These are phyloP conservation scores for Protomyces lactucae-debilis DNA, from an alignment of 1,139 yeast genomes.

Conservation along the genomic window DNA sequence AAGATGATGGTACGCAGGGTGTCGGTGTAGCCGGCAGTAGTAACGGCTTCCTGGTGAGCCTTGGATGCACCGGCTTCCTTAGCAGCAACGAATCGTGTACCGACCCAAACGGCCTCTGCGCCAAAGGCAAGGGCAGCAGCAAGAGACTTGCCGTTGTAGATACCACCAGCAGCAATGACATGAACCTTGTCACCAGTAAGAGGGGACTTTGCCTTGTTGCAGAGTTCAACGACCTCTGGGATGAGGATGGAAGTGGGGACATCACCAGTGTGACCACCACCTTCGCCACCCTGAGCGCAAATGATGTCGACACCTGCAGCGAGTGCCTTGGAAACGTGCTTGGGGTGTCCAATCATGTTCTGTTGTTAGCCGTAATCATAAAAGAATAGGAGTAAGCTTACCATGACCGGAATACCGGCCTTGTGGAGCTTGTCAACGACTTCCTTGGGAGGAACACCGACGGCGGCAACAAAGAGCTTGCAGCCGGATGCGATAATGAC, in stretches of 20 bases:
- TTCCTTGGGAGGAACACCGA: conserved; percentile 44
- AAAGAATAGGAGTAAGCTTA: neutral
- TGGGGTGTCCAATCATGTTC: conserved; percentile 48
- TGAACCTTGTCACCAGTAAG: conserved; percentile 37
- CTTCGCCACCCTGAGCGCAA: conserved; percentile 48
- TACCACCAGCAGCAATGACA: conserved; percentile 49
- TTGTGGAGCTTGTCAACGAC: conserved; percentile 46
- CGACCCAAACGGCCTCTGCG: conserved; percentile 48
- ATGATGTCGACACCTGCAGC: conserved; percentile 44
- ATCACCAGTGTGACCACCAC: conserved; percentile 48
- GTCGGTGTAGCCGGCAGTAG: conserved; percentile 34
- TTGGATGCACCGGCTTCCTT: conserved; percentile 36
- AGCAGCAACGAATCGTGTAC: conserved; percentile 37
- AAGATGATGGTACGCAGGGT: conserved; percentile 35
- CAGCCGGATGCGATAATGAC: conserved; percentile 35
- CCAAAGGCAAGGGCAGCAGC: conserved; percentile 42
- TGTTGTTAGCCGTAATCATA: conserved; percentile 28
- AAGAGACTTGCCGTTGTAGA: conserved; percentile 40
- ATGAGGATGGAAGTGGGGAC: conserved; percentile 34
- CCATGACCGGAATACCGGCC: conserved; percentile 46
- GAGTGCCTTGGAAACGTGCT: conserved; percentile 45
- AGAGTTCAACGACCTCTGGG: conserved; percentile 43
- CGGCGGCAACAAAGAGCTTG: conserved; percentile 40
- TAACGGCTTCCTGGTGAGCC: conserved; percentile 35
- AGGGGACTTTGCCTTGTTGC: conserved; percentile 34